Base-by-base conservation (phyloP, 495 filamentous ascomycete species). In the Aspergillus conjunctus region DNA sequence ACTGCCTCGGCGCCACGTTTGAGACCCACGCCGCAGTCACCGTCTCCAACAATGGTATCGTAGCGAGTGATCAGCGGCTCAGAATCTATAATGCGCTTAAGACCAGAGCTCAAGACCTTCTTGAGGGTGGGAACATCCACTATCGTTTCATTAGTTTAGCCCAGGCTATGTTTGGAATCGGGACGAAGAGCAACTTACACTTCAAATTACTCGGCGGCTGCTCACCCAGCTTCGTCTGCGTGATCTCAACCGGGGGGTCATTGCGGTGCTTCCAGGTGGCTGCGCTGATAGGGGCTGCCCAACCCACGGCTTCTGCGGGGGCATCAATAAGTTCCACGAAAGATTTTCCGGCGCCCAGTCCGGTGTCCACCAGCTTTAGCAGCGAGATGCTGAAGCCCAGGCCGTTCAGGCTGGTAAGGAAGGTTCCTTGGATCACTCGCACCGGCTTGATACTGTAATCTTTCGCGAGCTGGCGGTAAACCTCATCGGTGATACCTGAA, bases 31-130 rank as follows among this genome's bases (percentile, higher is more conserved):
- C 94, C 94, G 72, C 94, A 98, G 76, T 98, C 94, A 44, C 94
- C 94, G 71, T 98, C 94, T 51, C 94, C 94, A 51, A 97, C 92
- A 26, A 96, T 84, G 1, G 91, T 95, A 69, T 98, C 94, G 70
- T 87, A 97, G 56, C 81, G 86, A 8, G 95, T 97, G 30, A 98
- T 83, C 56, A 92, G 86, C 4, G 90, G 85, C 68, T 98, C 94
- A 1, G 85, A 90, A 0, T 77, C 80, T 60, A 97, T 89, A 46
- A 98, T 71, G 45, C 79, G 78, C 52, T 89, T 75, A 14, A 97
- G 79, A 3, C 83, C 93, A n/a, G 80, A 71, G n/a, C 74, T 75
- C 7, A 98, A 76, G 10, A 81, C 81, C 37, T 79, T 78, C 65
- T 82, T 85, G 14, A 91, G 80, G 7, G 76, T 61, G 41, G 63